These are phyloP conservation scores for Oropetium thomaeum DNA, from an alignment of 176 grass and related monocot genomes.

Conservation along the genomic window DNA sequence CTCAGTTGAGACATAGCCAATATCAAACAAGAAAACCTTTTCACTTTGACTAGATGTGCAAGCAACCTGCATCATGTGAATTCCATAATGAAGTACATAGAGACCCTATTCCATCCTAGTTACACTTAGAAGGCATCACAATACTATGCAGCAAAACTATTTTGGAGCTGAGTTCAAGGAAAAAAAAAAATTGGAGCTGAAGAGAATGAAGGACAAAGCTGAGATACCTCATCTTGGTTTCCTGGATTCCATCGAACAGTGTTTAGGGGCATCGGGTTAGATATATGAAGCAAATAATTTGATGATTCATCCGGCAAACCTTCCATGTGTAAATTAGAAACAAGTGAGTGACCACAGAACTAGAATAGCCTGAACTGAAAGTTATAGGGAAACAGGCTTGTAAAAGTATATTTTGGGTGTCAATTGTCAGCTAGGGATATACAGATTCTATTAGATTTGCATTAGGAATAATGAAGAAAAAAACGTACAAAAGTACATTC, in stretches of 20 bases:
- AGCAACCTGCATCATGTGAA: constrained; percentile 64
- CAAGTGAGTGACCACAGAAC: constrained; percentile 15
- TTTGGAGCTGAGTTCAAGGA: constrained; percentile 1
- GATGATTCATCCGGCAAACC: constrained; percentile 50
- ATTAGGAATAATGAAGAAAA: constrained; percentile 27
- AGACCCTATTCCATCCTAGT: constrained; percentile 1
- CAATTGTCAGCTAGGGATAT: constrained; percentile 13
- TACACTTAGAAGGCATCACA: not conserved
- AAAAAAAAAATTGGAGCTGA: constrained; percentile 9
- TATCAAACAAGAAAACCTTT: constrained; percentile 66
- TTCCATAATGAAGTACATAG: constrained; percentile 25
- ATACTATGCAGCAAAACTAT: not conserved
- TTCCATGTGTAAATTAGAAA: constrained; percentile 22
- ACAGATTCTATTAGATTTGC: constrained; percentile 18
- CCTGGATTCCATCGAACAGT: constrained; percentile 82
- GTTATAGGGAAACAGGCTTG: constrained; percentile 22
- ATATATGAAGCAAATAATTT: constrained; percentile 74
- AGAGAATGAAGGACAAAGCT: constrained; percentile 9
- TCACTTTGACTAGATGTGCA: constrained; percentile 71
- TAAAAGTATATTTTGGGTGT: constrained; percentile 1
- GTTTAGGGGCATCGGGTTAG: constrained; percentile 37
- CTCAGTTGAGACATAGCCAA: constrained; percentile 61
- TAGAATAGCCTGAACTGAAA: constrained; percentile 1
- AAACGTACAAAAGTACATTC: not conserved
- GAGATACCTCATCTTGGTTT: constrained; percentile 92